Percentiles rank a stretch among this genome's conserved stretches.
Evolutionary conservation across 352 stramenopile species (phyloP).

Genomic region (Phytopythium cucurbitacearum): DNA sequence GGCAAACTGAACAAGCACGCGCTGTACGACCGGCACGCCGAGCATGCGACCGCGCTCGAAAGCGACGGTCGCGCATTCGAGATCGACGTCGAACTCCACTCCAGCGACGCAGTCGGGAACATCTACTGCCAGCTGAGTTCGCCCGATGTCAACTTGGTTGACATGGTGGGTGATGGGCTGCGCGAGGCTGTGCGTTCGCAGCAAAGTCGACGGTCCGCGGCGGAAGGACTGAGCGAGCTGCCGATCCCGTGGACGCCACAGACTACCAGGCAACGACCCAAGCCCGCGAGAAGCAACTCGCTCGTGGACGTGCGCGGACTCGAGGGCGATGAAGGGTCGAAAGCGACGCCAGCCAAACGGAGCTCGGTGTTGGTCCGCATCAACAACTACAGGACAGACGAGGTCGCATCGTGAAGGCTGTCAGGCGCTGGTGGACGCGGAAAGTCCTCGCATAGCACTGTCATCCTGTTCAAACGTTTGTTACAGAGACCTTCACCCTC

Average conservation of each 20-base stretch:
- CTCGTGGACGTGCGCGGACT: not conserved
- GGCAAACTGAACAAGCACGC: constrained; percentile 41
- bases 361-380: constrained; percentile 2
- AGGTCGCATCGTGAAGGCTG: too few species aligned
- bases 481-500: too few species aligned
- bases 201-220: not conserved
- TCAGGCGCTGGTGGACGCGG: too few species aligned
- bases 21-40: constrained; percentile 38
- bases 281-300: too few species aligned
- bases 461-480: too few species aligned
- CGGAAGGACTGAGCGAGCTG: too few species aligned
- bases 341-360: not conserved
- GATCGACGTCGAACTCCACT: constrained; percentile 43
- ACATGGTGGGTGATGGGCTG: constrained; percentile 15
- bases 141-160: constrained; percentile 31
- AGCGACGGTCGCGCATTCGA: constrained; percentile 32
- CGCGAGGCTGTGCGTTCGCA: not conserved
- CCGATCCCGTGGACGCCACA: too few species aligned
- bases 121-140: constrained; percentile 53
- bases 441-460: too few species aligned
- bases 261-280: too few species aligned
- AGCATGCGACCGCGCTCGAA: constrained; percentile 14
- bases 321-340: not conserved
- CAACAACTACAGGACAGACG: not conserved
- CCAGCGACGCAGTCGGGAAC: constrained; percentile 44